A percentile compares a stretch with the other conserved stretches of the same genome.
phyloP scores from a whole-genome alignment of 768 basidiomycete species.

The Tephrocybe rancida region DNA sequence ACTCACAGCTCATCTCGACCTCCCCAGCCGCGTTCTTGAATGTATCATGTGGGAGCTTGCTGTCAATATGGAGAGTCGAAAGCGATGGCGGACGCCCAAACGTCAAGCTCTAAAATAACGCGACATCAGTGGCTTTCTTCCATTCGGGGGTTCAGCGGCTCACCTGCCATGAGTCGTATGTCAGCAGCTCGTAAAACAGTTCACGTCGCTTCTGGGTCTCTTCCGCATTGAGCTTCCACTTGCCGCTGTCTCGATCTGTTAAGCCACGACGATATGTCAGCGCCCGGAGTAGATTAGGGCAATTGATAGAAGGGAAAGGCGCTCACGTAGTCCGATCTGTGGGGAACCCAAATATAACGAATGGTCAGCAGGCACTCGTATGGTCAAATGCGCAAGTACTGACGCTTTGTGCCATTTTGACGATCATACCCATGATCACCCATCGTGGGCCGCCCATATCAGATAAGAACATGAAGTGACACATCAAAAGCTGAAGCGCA shows the following conservation, averaged over 20 bases:
- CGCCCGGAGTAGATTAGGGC: neutral
- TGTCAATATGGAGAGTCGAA: slow-evolving; percentile 56
- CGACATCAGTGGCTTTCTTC: neutral
- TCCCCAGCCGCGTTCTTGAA: slow-evolving; percentile 49
- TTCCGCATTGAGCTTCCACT: slow-evolving; percentile 58
- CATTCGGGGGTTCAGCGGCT: slow-evolving; percentile 15
- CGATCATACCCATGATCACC: slow-evolving; percentile 71
- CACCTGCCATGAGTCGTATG: slow-evolving; percentile 76
- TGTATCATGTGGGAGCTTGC: slow-evolving; percentile 50
- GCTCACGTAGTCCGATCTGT: slow-evolving; percentile 71
- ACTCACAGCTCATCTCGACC: slow-evolving; percentile 65
- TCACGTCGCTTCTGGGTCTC: slow-evolving; percentile 62
- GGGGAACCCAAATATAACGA: neutral
- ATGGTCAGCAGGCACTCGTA: slow-evolving; percentile 18
- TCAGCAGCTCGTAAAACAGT: slow-evolving; percentile 66
- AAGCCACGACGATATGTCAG: slow-evolving; percentile 11
- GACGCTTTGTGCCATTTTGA: slow-evolving; percentile 72
- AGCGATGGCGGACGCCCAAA: slow-evolving; percentile 74
- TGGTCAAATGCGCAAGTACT: slow-evolving; percentile 24
- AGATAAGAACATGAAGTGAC: slow-evolving; percentile 52
- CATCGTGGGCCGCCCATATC: slow-evolving; percentile 63
- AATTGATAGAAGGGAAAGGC: slow-evolving; percentile 6
- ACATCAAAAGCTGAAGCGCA: slow-evolving; percentile 55
- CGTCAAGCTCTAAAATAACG: slow-evolving; percentile 56
- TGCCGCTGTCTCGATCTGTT: slow-evolving; percentile 69